These are phyloP conservation scores for Huntiella savannae DNA, from an alignment of 2,329 filamentous ascomycete species.

Conservation along the genomic window DNA sequence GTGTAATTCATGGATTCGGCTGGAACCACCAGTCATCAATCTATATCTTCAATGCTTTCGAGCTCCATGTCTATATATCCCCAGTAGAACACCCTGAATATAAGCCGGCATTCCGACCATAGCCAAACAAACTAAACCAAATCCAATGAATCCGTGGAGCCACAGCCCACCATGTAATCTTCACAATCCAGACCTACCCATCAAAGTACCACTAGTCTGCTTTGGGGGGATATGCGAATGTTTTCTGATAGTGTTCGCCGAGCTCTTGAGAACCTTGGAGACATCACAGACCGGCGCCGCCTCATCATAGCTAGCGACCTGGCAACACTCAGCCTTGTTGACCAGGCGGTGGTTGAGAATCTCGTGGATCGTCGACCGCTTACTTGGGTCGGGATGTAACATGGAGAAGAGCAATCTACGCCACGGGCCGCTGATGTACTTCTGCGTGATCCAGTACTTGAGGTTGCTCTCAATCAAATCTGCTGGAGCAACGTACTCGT, in stretches of 20 bases:
- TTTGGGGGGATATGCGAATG: slow-evolving; percentile 28
- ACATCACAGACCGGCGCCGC: slow-evolving; percentile 31
- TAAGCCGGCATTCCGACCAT: background rate
- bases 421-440: slow-evolving; percentile 43
- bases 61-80: background rate
- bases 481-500: background rate
- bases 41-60: background rate
- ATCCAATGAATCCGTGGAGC: background rate
- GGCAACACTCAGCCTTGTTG: slow-evolving; percentile 60
- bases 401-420: slow-evolving; percentile 61
- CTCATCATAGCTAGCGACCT: slow-evolving; percentile 50
- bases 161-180: background rate
- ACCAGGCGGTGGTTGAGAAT: slow-evolving; percentile 55
- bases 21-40: too few species aligned
- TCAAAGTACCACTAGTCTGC: slow-evolving; percentile 27
- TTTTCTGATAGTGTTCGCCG: slow-evolving; percentile 40
- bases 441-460: slow-evolving; percentile 26
- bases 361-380: slow-evolving; percentile 49
- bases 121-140: background rate
- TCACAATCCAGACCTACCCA: slow-evolving; percentile 5
- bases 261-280: slow-evolving; percentile 31
- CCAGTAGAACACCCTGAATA: background rate
- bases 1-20: background rate
- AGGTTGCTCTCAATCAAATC: background rate
- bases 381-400: slow-evolving; percentile 59